Base-by-base conservation (phyloP, 2,329 filamentous ascomycete species). In the Decorospora gaudefroyi region DNA sequence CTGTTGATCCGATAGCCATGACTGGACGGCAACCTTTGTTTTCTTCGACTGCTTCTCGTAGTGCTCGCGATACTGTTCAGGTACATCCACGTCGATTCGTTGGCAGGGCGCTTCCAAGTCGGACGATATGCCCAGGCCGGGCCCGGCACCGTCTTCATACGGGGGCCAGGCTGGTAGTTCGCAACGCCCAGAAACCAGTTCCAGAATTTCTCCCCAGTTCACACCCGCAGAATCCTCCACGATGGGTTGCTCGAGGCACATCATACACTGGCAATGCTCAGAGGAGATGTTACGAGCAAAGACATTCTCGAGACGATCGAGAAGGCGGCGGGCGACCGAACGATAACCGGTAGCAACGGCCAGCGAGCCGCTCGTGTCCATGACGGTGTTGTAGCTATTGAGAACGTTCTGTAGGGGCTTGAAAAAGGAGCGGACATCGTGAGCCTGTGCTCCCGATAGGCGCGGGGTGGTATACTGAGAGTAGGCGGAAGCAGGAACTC, bases 271-370 rank as follows among this genome's bases (percentile, higher is more conserved):
- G 67, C 92, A 97, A n/a, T 86, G 84, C 61, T 96, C 85, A 0
- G 84, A 84, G 0, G 91, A 91, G 23, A 99, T 85, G 63, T 97
- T 92, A 47, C 93, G 81, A 2, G 90, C 91, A 71, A 99, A 97
- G 6, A 99, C 90, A 43, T 92, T 89, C 67, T 96, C 92, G 3
- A 99, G 77, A 25, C 93, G 84, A 71, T 99, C 92, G 4, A 97
- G 79, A 16, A 97, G 74, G 37, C 91, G 83, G 4, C 93, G 84
- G 3, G 93, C 93, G n/a, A 97, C 88, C 0, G 92, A 96, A 40
- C 89, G 84, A 69, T 97, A 96, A 4, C 93, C 93, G 0, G 92
- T 97, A 11, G 93, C 93, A 1, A 97, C 93, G 2, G 93, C 93
- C 4, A 99, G 76, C 0, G 92, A 97, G 3, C 93, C 93, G 58